Base-by-base conservation (phyloP, 352 stramenopile genomes). In the Hyaloperonospora arabidopsidis region DNA sequence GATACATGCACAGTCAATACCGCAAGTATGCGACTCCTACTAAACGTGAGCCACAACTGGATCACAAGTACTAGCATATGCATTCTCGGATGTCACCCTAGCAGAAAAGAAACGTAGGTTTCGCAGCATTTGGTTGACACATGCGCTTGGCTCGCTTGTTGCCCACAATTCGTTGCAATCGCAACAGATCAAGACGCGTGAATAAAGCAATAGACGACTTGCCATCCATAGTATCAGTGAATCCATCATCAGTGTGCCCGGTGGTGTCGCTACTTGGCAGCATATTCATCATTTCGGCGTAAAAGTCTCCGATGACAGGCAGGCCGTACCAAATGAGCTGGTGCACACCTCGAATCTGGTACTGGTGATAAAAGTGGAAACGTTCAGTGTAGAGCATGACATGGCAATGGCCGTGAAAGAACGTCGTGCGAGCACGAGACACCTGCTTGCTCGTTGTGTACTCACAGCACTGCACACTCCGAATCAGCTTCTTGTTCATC, bases 281-380 rank as follows among this genome's bases (percentile, higher is more conserved):
- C 68, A 86, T 79, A 58, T 92, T 92, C 63, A 92, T 67, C 68
- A 89, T 75, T 63, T 92, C 79, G 0, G 79, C 35, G 53, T 92
- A 92, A 48, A 89, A 92, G 45, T 78, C 69, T 10, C 71, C 71
- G 47, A 88, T 79, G 10, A 69, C 62, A 1, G 81, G 81, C 43
- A 81, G 61, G 0, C 70, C 76, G 53, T 92, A 92, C 73, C 75
- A 92, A 49, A 92, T 75, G 35, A 92, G 61, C 55, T 92, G 81
- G 35, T 77, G 74, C 19, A 89, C 72, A 4, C 81, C 81, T n/a
- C 81, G 79, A 13, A 92, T 73, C 32, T 82, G 71, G 59, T 88
- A 87, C 59, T 92, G 76, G 51, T 92, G 79, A 64, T 92, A 92
- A 44, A 92, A 92, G 57, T 92, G 81, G 63, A 89, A 92, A 8